Conservation (phyloP, 1,284 basidiomycete species). For the Porogramme epimiltina region DNA sequence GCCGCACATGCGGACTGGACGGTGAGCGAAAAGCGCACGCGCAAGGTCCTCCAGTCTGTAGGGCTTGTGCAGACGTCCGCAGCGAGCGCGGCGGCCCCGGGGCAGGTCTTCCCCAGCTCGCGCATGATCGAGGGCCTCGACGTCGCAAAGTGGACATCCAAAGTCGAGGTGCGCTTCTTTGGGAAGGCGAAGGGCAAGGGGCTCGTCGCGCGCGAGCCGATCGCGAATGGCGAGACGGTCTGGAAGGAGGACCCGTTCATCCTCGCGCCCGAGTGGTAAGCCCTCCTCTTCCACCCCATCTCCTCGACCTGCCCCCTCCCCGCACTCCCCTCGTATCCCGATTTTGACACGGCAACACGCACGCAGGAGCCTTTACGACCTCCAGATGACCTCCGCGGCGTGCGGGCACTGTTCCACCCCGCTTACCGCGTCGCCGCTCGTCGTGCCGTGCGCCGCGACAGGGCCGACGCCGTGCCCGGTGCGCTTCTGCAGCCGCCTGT, state of each 20-base stretch:
- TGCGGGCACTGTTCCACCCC: constrained; percentile 73
- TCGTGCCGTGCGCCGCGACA: constrained; percentile 51
- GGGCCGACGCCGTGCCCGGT: constrained; percentile 52
- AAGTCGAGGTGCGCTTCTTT: constrained; percentile 73
- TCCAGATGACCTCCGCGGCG: constrained; percentile 55
- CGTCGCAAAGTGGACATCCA: constrained; percentile 59
- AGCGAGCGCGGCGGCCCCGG: constrained; percentile 13
- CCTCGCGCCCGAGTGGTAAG: constrained; percentile 72
- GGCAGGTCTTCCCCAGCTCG: constrained; percentile 56
- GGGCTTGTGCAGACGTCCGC: constrained; percentile 45
- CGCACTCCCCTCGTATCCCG: background rate
- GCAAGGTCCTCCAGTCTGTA: constrained; percentile 66
- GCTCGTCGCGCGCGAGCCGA: constrained; percentile 68
- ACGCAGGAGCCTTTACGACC: constrained; percentile 69
- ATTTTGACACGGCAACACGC: background rate
- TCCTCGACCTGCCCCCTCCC: background rate
- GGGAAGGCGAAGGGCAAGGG: constrained; percentile 81
- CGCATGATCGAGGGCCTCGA: constrained; percentile 69
- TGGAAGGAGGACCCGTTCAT: constrained; percentile 85
- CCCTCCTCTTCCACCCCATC: constrained; percentile 1
- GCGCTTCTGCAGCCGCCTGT: constrained; percentile 81
- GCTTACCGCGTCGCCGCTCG: constrained; percentile 49
- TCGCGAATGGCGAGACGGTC: constrained; percentile 71
- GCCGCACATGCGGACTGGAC: constrained; percentile 64
- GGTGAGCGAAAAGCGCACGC: constrained; percentile 80